Percentiles rank a stretch among this genome's conserved stretches.
Evolutionary conservation across 1,284 basidiomycete species (phyloP).

Genomic region (Leccinum insolens): DNA sequence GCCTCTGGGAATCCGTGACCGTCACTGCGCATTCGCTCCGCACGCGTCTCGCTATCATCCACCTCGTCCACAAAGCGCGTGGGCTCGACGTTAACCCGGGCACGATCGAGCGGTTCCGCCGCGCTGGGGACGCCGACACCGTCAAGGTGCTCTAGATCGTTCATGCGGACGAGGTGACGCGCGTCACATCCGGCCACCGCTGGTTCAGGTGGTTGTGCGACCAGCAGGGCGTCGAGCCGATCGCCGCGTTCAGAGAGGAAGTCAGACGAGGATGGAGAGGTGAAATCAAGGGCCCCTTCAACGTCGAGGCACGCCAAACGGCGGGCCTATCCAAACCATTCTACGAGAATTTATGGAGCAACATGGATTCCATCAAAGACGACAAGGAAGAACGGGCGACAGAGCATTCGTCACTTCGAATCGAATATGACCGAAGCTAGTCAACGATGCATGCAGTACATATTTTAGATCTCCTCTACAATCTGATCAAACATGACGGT

Average conservation of each 20-base stretch:
- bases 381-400: too few species aligned
- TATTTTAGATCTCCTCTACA: too few species aligned
- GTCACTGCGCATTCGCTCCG: background rate
- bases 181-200: background rate
- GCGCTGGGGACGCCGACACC: conserved; percentile 1
- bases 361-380: too few species aligned
- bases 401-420: too few species aligned
- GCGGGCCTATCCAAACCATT: background rate
- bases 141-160: background rate
- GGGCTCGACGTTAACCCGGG: conserved; percentile 3
- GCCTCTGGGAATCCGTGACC: conserved; percentile 1
- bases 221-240: too few species aligned
- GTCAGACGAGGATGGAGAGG: background rate
- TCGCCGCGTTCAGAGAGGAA: background rate
- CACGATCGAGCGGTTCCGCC: conserved; percentile 5
- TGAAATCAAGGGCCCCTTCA: background rate
- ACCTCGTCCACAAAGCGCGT: background rate
- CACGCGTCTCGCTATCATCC: background rate
- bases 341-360: too few species aligned
- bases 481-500: too few species aligned
- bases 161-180: conserved; percentile 5
- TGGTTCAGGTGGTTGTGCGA: too few species aligned
- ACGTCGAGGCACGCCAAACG: background rate
- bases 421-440: too few species aligned
- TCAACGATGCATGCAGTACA: too few species aligned